Evolutionary conservation across 805 yeast genomes (phyloP), one percentile per base, ranked within the genome.

Genomic region (Spathaspora passalidarum): DNA sequence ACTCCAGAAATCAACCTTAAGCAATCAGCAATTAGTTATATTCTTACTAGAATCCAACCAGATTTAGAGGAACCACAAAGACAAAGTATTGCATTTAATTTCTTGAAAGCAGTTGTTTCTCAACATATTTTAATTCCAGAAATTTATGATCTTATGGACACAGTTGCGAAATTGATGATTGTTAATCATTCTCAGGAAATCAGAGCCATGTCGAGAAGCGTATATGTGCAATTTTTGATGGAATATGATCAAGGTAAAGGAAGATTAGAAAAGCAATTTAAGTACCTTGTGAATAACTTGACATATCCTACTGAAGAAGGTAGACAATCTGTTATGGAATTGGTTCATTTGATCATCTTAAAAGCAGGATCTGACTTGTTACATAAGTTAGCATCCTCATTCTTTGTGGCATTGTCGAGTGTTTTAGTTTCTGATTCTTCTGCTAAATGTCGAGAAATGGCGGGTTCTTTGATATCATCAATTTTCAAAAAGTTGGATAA

Each of bases 221-320:
- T 86, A 1, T 94, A 82, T 60, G 86, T 81, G 62, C 90, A 84
- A 56, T 94, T 94, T 56, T 67, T 94, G 58, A 86, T 89, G 86
- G 96, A 90, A 56, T 94, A 88, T 59, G 98, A 96, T 56, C 97
- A 92, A 68, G 90, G 98, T 25, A 77, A 83, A 55, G 90, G 92
- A 3, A 79, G 88, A 52, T 62, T 94, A 40, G 94, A 87, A 51
- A 87, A 84, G 55, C 95, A 88, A 52, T 84, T 92, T 66, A 81
- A 84, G 51, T 82, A 85, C 59, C 72, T 94, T 63, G 86, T 91
- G 7, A 80, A 80, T 45, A 94, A 94, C 61, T 69, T 94, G 51
- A 76, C 82, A 19, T 94, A 94, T 60, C 91, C 95, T 4, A 82
- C 96, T 3, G 86, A 86, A 47, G 75, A 80, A 36, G 99, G 99